These are phyloP conservation scores for Mariannaea elegans DNA, from an alignment of 2,329 filamentous ascomycete species.

Conservation along the genomic window DNA sequence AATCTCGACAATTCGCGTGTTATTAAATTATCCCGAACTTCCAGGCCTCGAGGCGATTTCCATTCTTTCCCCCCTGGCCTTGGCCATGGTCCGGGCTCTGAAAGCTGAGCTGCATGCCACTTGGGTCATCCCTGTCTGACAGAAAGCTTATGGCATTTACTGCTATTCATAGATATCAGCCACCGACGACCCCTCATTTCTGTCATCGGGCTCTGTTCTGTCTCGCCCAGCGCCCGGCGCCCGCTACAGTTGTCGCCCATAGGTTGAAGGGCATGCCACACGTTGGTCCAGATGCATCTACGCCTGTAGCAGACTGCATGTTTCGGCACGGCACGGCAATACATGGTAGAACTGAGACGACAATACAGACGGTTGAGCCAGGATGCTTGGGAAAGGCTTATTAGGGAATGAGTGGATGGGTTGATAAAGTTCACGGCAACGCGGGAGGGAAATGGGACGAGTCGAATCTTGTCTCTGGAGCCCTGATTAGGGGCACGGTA, in stretches of 20 bases:
- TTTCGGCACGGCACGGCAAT: neutral
- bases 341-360: neutral
- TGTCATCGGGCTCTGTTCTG: neutral
- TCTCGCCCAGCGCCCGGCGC: neutral
- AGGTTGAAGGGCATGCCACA: neutral
- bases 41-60: neutral
- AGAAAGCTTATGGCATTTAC: slow-evolving; percentile 18
- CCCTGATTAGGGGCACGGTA: no score
- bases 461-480: no score
- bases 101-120: slow-evolving; percentile 9
- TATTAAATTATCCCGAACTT: neutral
- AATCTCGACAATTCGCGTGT: neutral
- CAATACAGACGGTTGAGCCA: neutral
- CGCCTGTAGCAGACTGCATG: neutral
- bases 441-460: neutral
- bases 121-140: slow-evolving; percentile 17
- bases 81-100: neutral
- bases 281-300: slow-evolving; percentile 1
- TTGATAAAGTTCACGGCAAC: neutral
- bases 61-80: neutral
- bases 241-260: no score
- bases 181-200: neutral
- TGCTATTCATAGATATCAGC: slow-evolving; percentile 21
- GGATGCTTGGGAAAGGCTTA: neutral
- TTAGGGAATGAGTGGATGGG: neutral